Evolutionary conservation across 768 basidiomycete genomes (phyloP).

Genomic region (Collybiopsis luxurians): DNA sequence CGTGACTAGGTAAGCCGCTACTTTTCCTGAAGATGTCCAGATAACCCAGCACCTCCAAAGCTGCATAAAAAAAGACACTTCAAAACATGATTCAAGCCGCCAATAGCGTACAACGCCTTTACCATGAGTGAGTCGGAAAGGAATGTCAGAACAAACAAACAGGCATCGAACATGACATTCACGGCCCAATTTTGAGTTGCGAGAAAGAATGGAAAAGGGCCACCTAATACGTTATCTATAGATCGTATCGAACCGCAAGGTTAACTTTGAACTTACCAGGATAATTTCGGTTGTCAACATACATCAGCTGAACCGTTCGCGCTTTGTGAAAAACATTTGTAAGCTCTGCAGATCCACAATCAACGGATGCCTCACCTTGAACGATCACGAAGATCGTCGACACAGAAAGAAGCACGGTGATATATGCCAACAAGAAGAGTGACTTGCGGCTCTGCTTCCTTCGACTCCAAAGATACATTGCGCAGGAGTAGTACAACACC

Average conservation of each 20-base stretch:
- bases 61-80: slow-evolving; percentile 15
- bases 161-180: slow-evolving; percentile 42
- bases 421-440: neutral
- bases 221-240: slow-evolving; percentile 13
- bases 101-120: slow-evolving; percentile 10
- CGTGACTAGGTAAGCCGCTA: slow-evolving; percentile 28
- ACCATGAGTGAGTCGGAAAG: slow-evolving; percentile 42
- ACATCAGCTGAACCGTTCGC: slow-evolving; percentile 37
- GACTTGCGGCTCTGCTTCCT: neutral
- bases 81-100: neutral
- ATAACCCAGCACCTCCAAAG: slow-evolving; percentile 49
- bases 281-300: slow-evolving; percentile 33
- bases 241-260: neutral
- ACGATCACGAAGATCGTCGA: neutral
- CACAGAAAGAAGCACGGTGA: slow-evolving; percentile 1
- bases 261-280: neutral
- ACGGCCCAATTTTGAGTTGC: slow-evolving; percentile 36
- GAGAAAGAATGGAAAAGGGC: slow-evolving; percentile 44
- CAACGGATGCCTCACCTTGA: neutral
- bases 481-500: neutral
- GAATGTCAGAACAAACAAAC: slow-evolving; percentile 40
- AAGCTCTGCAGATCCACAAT: too few relatives aligned
- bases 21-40: slow-evolving; percentile 34
- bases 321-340: slow-evolving; percentile 17
- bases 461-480: slow-evolving; percentile 1